Base-by-base conservation (phyloP, 345 rosid genomes). In the Brassica rapa region DNA sequence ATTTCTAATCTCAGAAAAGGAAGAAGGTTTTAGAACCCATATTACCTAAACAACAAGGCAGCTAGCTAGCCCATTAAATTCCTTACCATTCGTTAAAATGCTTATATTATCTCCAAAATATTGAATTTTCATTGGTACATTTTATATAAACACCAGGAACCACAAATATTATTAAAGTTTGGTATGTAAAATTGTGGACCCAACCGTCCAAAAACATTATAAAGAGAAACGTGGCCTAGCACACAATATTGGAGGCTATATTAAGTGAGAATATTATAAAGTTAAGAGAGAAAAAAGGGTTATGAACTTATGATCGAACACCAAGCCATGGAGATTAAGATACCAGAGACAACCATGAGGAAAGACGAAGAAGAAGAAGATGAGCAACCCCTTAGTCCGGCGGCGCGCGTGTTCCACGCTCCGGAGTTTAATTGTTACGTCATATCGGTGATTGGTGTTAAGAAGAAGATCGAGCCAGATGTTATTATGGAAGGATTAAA, bases 301-400 rank as follows among this genome's bases (percentile, higher is more conserved):
- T 46, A 37, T 33, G 37, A 33, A 33, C 11, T 39, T 8, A 49
- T 15, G 66, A 62, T 15, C 33, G 6, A 69, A 66, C 63, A 62
- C 10, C 59, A 66, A 32, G 37, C 33, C 3, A 81, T 76, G 81
- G 74, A 81, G 83, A 72, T 81, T 46, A 66, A 76, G 35, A 76
- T 62, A 71, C 68, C 70, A 60, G 70, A 73, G 12, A 5, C 70
- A 33, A 46, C 73, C 33, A 10, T 12, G 24, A 70, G 60, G 60
- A 53, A 59, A 14, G 64, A 23, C 16, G 57, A 16, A 53, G 64
- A 78, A 21, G 64, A 78, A 21, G 82, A 62, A 0, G 78, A 77
- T 6, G 89, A 78, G 24, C 87, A 85, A 77, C 84, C 87, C 10
- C 70, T 88, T 41, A 89, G 94, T 62, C 92, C 94, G 19, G 70